These are phyloP conservation scores for Camelina laxa DNA, from an alignment of 345 rosid genomes.

Conservation along the genomic window DNA sequence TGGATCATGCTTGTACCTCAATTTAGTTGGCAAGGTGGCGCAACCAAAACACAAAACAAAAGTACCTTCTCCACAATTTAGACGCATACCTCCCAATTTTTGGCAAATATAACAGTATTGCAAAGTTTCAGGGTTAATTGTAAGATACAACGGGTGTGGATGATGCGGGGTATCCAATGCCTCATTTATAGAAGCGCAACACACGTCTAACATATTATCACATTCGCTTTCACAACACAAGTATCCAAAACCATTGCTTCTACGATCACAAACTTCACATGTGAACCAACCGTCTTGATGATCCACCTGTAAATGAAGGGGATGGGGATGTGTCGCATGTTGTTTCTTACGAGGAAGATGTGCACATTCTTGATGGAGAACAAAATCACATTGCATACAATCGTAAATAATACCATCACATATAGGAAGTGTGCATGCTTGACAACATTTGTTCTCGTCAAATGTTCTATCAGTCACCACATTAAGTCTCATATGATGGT, in stretches of 20 bases:
- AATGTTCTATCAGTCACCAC: not conserved
- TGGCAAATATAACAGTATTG: not conserved
- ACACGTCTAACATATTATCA: not conserved
- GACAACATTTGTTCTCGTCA: not conserved
- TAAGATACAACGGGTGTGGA: constrained; percentile 11
- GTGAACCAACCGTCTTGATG: fast-evolving
- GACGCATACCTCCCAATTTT: fast-evolving
- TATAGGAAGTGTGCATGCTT: constrained; percentile 31
- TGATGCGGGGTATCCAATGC: constrained; percentile 9
- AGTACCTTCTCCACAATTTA: constrained; percentile 19
- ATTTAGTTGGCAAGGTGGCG: not conserved
- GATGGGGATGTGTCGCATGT: constrained; percentile 14
- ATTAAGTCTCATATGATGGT: constrained; percentile 26
- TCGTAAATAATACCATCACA: constrained; percentile 24
- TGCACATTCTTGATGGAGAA: constrained; percentile 39
- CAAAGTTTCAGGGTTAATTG: not conserved
- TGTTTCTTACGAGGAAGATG: constrained; percentile 30
- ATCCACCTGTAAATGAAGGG: not conserved
- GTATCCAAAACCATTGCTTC: constrained; percentile 12
- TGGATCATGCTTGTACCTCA: constrained; percentile 18
- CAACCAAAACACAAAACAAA: constrained; percentile 8
- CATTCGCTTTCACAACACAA: not conserved
- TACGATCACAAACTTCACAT: not conserved
- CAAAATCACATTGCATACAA: constrained; percentile 33
- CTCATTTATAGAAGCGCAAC: constrained; percentile 13